Percentiles rank a stretch among this genome's conserved stretches.
Evolutionary conservation across 1,284 basidiomycete species (phyloP).

Genomic region (Porodaedalea pini): DNA sequence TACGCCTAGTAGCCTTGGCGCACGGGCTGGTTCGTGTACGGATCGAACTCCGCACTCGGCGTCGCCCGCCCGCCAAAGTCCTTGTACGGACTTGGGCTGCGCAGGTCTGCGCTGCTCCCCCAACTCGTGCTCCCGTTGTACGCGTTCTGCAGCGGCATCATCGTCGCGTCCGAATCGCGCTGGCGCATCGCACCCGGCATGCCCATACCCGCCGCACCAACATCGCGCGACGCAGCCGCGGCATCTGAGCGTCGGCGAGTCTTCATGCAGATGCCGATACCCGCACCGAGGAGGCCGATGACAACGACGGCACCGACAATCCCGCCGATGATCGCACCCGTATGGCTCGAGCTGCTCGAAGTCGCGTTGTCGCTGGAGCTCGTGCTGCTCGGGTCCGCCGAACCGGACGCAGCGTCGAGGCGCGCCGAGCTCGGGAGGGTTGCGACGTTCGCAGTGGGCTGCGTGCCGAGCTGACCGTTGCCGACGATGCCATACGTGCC

Average conservation of each 20-base stretch:
- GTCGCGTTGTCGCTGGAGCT: slow-evolving; percentile 21
- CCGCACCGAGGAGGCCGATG: slow-evolving; percentile 46
- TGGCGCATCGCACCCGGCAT: slow-evolving; percentile 12
- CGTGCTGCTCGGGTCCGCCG: slow-evolving; percentile 31
- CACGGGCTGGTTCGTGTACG: slow-evolving; percentile 15
- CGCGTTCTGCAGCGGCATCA: slow-evolving; percentile 12
- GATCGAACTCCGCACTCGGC: slow-evolving; percentile 20
- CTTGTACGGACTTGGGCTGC: slow-evolving; percentile 18
- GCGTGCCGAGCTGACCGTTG: slow-evolving; percentile 69
- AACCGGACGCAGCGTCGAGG: slow-evolving; percentile 39
- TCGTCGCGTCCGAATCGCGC: slow-evolving; percentile 17
- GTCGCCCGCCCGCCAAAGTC: slow-evolving; percentile 11
- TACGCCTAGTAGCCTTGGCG: slow-evolving; percentile 5
- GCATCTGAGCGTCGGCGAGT: slow-evolving; percentile 41
- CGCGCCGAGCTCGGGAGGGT: slow-evolving; percentile 52
- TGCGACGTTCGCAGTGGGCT: slow-evolving; percentile 46
- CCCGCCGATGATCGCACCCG: slow-evolving; percentile 46
- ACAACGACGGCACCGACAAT: slow-evolving; percentile 48
- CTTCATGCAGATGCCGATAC: slow-evolving; percentile 43
- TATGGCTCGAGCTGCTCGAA: slow-evolving; percentile 26
- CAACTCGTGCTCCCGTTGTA: slow-evolving; percentile 12
- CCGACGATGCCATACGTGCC: slow-evolving; percentile 76
- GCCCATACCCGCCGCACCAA: neutral
- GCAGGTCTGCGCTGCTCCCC: slow-evolving; percentile 8
- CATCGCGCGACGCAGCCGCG: neutral